A percentile compares a stretch with the other conserved stretches of the same genome.
Conservation (phyloP, 139 green algal genomes). For the Micromonas pusilla region DNA sequence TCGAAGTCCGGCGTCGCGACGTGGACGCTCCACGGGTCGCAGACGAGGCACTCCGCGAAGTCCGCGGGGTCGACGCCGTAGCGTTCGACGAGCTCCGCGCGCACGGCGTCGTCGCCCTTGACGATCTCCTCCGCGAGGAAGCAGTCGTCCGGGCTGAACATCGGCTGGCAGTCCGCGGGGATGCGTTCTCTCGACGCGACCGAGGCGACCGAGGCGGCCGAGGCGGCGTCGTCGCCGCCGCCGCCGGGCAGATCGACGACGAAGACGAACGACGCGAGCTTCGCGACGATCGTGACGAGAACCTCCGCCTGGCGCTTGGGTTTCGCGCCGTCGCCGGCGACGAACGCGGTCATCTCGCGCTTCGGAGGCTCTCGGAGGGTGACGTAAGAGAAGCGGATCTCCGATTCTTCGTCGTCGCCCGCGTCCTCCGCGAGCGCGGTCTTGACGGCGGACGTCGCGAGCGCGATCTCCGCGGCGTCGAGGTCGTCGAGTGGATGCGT, state of each 20-base stretch:
- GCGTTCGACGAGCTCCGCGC: slow-evolving; percentile 47
- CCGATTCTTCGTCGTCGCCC: not conserved
- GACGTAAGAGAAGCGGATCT: slow-evolving; percentile 24
- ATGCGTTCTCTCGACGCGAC: not conserved
- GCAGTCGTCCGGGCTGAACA: slow-evolving; percentile 41
- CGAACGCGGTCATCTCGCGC: not conserved
- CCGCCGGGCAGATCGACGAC: not conserved
- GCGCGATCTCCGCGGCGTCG: not conserved
- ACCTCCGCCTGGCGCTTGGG: not conserved
- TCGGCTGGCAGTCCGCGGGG: not conserved
- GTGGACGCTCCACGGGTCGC: slow-evolving; percentile 60
- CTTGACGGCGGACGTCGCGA: not conserved
- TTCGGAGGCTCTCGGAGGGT: slow-evolving; percentile 23
- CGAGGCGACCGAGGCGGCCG: not conserved
- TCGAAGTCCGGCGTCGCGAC: slow-evolving; percentile 24
- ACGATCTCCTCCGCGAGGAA: slow-evolving; percentile 48
- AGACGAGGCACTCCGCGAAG: slow-evolving; percentile 31
- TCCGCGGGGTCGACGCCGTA: slow-evolving; percentile 59
- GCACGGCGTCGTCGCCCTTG: slow-evolving; percentile 24
- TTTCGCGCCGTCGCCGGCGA: not conserved
- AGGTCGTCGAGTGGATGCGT: slow-evolving; percentile 27
- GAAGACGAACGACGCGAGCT: not conserved
- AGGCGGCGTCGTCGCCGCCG: too few relatives aligned
- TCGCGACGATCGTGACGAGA: not conserved
- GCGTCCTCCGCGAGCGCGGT: not conserved